A percentile compares a stretch with the other conserved stretches of the same genome.
These are phyloP conservation scores for Phialemoniopsis sp. DNA, from an alignment of 2,329 filamentous ascomycete species.

Conservation along the genomic window DNA sequence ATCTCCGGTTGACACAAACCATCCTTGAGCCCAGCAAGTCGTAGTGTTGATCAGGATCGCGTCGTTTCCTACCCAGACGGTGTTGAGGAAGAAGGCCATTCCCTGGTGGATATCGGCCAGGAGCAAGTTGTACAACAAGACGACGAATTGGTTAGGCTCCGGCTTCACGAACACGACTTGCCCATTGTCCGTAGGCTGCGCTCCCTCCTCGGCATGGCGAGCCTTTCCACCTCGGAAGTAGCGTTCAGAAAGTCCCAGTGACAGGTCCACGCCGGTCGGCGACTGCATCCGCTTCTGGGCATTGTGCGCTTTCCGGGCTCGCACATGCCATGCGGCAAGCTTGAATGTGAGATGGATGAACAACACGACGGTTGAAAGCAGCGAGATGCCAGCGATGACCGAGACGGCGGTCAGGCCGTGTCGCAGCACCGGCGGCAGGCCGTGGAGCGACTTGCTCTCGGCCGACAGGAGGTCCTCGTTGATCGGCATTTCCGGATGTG, in stretches of 20 bases:
- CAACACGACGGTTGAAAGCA: constrained; percentile 12
- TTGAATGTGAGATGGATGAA: constrained; percentile 21
- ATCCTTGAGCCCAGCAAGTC: constrained; percentile 50
- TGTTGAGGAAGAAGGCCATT: constrained; percentile 49
- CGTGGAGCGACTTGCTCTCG: constrained; percentile 11
- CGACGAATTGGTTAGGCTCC: constrained; percentile 48
- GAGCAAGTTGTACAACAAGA: constrained; percentile 56
- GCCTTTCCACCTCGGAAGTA: constrained; percentile 12
- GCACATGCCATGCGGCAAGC: constrained; percentile 18
- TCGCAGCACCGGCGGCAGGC: constrained; percentile 14
- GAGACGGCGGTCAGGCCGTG: constrained; percentile 15
- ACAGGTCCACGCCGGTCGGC: constrained; percentile 13
- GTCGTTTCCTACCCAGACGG: constrained; percentile 44
- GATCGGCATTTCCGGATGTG: neutral
- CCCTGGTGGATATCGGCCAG: constrained; percentile 55
- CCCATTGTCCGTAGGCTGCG: constrained; percentile 2
- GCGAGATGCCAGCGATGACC: constrained; percentile 17
- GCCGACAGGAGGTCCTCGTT: constrained; percentile 1
- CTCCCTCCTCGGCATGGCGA: neutral
- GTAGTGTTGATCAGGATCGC: constrained; percentile 40
- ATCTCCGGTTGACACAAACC: constrained; percentile 55
- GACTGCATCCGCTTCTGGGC: neutral
- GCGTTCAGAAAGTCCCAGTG: constrained; percentile 17
- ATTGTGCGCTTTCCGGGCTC: neutral
- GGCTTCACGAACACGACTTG: constrained; percentile 3